Conservation (phyloP, 1,284 basidiomycete genomes). For the Trametes versicolor region DNA sequence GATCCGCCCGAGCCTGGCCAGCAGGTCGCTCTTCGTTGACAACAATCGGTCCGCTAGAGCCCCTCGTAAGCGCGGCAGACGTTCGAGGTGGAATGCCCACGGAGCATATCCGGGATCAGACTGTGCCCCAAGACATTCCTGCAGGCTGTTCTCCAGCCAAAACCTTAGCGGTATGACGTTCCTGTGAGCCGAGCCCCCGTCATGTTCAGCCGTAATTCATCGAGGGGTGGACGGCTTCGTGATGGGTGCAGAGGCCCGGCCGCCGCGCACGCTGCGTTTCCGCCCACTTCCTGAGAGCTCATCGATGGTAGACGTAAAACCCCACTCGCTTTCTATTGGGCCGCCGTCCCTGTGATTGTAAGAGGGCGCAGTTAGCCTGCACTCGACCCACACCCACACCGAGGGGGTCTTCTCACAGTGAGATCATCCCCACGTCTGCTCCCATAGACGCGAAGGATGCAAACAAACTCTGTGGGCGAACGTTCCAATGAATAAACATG, state of each 20-base stretch:
- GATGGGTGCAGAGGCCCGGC: constrained; percentile 1
- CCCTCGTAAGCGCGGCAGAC: constrained; percentile 13
- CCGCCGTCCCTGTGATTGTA: neutral
- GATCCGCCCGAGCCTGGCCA: constrained; percentile 22
- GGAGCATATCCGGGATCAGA: constrained; percentile 37
- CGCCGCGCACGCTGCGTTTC: neutral
- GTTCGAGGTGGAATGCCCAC: constrained; percentile 29
- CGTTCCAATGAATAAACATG: constrained; percentile 5
- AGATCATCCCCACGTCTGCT: constrained; percentile 28
- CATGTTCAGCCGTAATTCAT: neutral
- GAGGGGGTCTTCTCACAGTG: constrained; percentile 21
- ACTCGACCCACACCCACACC: constrained; percentile 7
- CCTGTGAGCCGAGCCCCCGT: neutral
- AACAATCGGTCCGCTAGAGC: constrained; percentile 2
- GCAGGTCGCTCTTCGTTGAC: constrained; percentile 10
- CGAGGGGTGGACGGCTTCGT: neutral
- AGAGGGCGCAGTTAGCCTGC: neutral
- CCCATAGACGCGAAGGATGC: constrained; percentile 2
- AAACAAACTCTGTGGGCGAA: constrained; percentile 7
- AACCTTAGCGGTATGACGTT: constrained; percentile 1
- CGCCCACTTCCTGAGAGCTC: constrained; percentile 11
- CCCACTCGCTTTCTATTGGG: neutral
- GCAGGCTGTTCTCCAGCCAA: neutral
- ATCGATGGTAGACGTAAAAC: constrained; percentile 13
- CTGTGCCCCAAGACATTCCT: constrained; percentile 15